A percentile compares a stretch with the other conserved stretches of the same genome.
Conservation (phyloP, 306 rosid genomes). For the Cicer bijugum region DNA sequence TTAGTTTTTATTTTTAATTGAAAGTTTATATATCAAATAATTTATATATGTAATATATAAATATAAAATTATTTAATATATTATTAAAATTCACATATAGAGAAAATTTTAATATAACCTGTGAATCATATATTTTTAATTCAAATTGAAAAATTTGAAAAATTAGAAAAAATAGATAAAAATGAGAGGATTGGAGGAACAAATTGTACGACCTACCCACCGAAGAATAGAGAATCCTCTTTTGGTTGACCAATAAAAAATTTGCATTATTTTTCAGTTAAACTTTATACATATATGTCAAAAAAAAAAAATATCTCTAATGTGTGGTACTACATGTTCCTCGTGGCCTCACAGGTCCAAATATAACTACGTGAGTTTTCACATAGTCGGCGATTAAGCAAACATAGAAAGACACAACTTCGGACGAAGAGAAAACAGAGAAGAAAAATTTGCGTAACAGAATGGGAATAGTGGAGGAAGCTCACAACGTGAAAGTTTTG, state of each 20-base stretch:
- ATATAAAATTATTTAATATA: no score
- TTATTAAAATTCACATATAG: no score
- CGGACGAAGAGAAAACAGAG: neutral
- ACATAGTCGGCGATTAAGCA: conserved; percentile 14
- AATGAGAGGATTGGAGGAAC: no score
- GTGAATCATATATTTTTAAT: no score
- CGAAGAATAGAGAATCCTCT: conserved; percentile 23
- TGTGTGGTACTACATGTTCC: conserved; percentile 41
- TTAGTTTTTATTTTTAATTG: no score
- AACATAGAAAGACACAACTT: neutral
- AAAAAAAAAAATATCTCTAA: neutral
- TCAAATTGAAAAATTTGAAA: no score
- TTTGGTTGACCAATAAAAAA: conserved; percentile 20
- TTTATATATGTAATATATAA: no score
- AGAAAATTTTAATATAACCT: no score
- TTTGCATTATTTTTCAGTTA: neutral
- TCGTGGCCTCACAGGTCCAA: conserved; percentile 39
- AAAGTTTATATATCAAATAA: no score
- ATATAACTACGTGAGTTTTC: conserved; percentile 23
- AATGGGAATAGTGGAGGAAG: conserved; percentile 80
- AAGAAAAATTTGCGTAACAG: neutral
- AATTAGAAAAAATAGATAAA: no score
- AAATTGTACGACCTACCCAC: neutral
- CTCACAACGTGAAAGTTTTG: conserved; percentile 74
- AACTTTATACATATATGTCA: neutral